Evolutionary conservation across 1,284 basidiomycete genomes (phyloP), one percentile per base, ranked within the genome.

Genomic region (Apiotrichum domesticum): DNA sequence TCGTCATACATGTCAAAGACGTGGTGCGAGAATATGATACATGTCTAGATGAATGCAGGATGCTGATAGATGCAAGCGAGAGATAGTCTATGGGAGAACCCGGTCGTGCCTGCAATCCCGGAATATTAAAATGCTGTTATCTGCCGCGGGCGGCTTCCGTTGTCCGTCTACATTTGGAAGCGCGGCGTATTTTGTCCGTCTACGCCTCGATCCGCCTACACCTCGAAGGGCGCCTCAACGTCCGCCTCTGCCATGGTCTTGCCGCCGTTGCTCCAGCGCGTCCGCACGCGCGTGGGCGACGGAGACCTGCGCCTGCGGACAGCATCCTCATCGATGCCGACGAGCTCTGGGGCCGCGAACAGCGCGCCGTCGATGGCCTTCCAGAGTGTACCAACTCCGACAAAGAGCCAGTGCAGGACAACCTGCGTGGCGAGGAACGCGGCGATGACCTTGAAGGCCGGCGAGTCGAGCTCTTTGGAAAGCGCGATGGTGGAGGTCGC

Each of bases 401-500:
- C 79, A 42, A 77, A 82, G 4, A 80, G 42, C 85, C 85, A 87
- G 46, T 86, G 63, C 8, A 83, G 13, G 6, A 84, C 65, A 0
- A 84, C 84, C 4, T 72, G 77, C 2, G 79, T 72, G 0, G 83
- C 79, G 51, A 85, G 80, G 6, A 83, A 78, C 1, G 83, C 76
- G 3, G 83, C 85, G 58, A 81, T 79, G 11, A 77, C 49, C 76
- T 79, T 68, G 70, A 84, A 82, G 2, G 68, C 66, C 1, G 79
- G 80, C 35, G 84, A 82, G 51, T 80, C 79, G 55, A 87, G 80
- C 29, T 80, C 78, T 1, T 58, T 60, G 0, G 79, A 80, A 0
- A 88, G 76, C 29, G 76, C 74, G 14, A 85, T 80, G 0, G 85
- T 85, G 2, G 85, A 77, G 40, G 84, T 84, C 1, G 85, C 83